phyloP scores from a whole-genome alignment of 257 asterid species.

The Ilex asprella region DNA sequence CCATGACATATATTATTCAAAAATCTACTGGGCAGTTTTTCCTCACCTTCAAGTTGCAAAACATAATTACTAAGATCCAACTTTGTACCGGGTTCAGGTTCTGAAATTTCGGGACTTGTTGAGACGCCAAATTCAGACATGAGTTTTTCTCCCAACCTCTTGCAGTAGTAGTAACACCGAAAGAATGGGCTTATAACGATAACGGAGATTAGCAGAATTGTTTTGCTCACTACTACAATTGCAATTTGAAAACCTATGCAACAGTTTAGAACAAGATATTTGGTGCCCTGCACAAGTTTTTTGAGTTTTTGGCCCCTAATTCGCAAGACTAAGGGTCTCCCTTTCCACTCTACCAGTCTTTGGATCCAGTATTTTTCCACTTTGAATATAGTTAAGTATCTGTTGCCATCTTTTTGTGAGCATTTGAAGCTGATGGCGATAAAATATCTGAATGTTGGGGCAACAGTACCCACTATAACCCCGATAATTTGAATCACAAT shows the following conservation, averaged over 20 bases:
- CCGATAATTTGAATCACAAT: slow-evolving; percentile 25
- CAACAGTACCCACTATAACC: slow-evolving; percentile 27
- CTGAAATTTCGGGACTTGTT: slow-evolving; percentile 3
- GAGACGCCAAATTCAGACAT: slow-evolving; percentile 13
- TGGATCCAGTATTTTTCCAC: slow-evolving; percentile 40
- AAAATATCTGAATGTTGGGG: slow-evolving; percentile 33
- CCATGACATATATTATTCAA: not conserved
- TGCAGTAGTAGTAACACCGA: slow-evolving; percentile 1
- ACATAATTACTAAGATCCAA: slow-evolving; percentile 22
- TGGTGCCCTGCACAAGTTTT: slow-evolving; percentile 21
- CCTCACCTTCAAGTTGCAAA: slow-evolving; percentile 11
- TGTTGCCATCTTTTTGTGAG: slow-evolving; percentile 3
- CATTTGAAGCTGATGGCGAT: slow-evolving; percentile 11
- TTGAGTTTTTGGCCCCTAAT: slow-evolving; percentile 22
- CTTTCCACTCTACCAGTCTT: slow-evolving; percentile 44
- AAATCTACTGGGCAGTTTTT: not conserved
- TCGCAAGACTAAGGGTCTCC: slow-evolving; percentile 18
- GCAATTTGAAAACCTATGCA: slow-evolving; percentile 26
- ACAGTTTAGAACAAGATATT: slow-evolving; percentile 20
- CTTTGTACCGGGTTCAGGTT: not conserved
- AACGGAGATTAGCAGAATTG: slow-evolving; percentile 21
- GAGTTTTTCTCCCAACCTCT: slow-evolving; percentile 2
- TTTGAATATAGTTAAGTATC: slow-evolving; percentile 7
- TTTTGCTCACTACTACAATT: slow-evolving; percentile 28
- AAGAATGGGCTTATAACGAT: slow-evolving; percentile 12